These are phyloP conservation scores for Aureobasidium vineae DNA, from an alignment of 2,329 filamentous ascomycete species.

Conservation along the genomic window DNA sequence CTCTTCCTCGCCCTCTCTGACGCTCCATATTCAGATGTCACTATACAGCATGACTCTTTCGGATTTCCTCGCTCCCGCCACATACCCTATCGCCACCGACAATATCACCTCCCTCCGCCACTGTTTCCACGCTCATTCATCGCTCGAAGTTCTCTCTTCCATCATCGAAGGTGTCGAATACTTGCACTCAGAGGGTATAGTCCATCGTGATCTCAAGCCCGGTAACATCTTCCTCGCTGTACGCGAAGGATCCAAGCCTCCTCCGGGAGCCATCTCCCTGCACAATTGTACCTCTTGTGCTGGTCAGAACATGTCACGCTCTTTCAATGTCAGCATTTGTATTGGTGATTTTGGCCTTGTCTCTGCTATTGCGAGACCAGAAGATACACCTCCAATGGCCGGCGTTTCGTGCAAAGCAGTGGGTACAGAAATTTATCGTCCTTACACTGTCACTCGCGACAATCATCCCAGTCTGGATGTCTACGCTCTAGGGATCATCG, in stretches of 20 bases:
- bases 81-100: conserved; percentile 23
- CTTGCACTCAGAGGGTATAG: conserved; percentile 59
- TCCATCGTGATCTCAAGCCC: conserved; percentile 67
- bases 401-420: conserved; percentile 45
- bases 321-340: conserved; percentile 54
- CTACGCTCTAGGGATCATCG: conserved; percentile 60
- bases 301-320: background rate
- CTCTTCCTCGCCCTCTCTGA: conserved; percentile 39
- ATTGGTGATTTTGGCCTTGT: conserved; percentile 69
- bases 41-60: conserved; percentile 62
- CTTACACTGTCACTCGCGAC: conserved; percentile 40
- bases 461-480: conserved; percentile 58
- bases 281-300: conserved; percentile 42
- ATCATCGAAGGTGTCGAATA: conserved; percentile 65
- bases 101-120: conserved; percentile 45
- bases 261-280: conserved; percentile 49
- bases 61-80: conserved; percentile 53
- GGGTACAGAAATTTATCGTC: conserved; percentile 63
- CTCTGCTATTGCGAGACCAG: conserved; percentile 51
- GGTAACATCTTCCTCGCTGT: conserved; percentile 63
- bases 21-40: conserved; percentile 67
- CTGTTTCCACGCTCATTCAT: conserved; percentile 61
- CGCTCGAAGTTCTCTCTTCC: conserved; percentile 57
- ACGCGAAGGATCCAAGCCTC: conserved; percentile 34
- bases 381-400: conserved; percentile 31